phyloP scores from a whole-genome alignment of 2,329 filamentous ascomycete genomes.

The Parastagonospora avenae region DNA sequence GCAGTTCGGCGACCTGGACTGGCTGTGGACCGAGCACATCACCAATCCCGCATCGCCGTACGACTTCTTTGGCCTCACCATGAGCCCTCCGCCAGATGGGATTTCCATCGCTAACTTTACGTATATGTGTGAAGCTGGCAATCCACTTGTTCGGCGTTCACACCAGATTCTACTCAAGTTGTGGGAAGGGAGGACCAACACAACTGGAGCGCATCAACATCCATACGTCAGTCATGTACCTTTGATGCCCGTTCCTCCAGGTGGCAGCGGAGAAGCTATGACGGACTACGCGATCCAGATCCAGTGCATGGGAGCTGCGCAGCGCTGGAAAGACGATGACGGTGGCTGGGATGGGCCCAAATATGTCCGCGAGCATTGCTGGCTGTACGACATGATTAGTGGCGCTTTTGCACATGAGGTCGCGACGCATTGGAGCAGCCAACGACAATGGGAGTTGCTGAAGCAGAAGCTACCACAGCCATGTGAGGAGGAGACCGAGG shows the following conservation, averaged over 20 bases:
- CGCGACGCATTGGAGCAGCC: constrained; percentile 58
- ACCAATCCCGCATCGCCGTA: constrained; percentile 55
- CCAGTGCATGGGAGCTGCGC: constrained; percentile 58
- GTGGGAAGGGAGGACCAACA: constrained; percentile 52
- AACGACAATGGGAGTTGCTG: constrained; percentile 57
- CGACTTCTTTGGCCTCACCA: constrained; percentile 31
- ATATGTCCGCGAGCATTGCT: constrained; percentile 51
- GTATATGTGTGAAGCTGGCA: constrained; percentile 39
- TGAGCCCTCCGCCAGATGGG: constrained; percentile 20
- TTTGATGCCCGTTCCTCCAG: constrained; percentile 50
- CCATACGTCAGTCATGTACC: constrained; percentile 57
- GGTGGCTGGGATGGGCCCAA: constrained; percentile 60
- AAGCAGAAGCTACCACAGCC: constrained; percentile 48
- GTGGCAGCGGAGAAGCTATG: constrained; percentile 50
- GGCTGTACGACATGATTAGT: constrained; percentile 28
- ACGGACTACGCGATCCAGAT: constrained; percentile 65
- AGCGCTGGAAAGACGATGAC: constrained; percentile 58
- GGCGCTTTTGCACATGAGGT: constrained; percentile 47
- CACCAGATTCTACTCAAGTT: constrained; percentile 59
- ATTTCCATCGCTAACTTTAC: constrained; percentile 30
- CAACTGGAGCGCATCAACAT: constrained; percentile 54
- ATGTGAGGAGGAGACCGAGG: constrained; percentile 49
- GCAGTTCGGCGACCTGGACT: constrained; percentile 62
- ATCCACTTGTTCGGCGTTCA: constrained; percentile 55
- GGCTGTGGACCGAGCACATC: constrained; percentile 58